Conservation (phyloP, 306 rosid species). For the Pueraria montana region DNA sequence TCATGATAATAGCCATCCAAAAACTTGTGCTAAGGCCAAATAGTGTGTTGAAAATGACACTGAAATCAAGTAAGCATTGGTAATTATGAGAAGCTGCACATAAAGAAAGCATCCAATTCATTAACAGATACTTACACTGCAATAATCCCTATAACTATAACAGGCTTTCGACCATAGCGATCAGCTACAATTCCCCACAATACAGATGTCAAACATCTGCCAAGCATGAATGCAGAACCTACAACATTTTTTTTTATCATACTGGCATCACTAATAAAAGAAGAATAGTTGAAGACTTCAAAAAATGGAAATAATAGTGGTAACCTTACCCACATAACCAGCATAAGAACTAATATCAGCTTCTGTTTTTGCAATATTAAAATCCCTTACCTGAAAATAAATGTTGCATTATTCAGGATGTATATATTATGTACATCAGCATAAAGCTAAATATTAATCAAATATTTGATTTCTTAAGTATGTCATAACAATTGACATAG, state of each 20-base stretch:
- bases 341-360: constrained; percentile 86
- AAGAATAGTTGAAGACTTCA: background rate
- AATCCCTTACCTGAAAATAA: constrained; percentile 74
- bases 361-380: constrained; percentile 75
- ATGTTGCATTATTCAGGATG: constrained; percentile 15
- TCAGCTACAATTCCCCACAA: constrained; percentile 42
- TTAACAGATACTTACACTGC: constrained; percentile 60
- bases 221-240: constrained; percentile 15
- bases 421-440: background rate
- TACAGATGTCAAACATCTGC: background rate
- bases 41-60: constrained; percentile 81
- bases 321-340: constrained; percentile 77
- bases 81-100: background rate
- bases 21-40: constrained; percentile 90
- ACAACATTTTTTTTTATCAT: background rate
- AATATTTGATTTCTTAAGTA: constrained; percentile 1
- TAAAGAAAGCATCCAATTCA: constrained; percentile 7
- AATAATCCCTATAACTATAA: constrained; percentile 60
- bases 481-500: background rate
- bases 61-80: constrained; percentile 46
- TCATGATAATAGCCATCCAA: constrained; percentile 84
- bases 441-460: background rate
- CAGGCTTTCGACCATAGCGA: constrained; percentile 89
- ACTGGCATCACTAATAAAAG: background rate
- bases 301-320: constrained; percentile 3